Evolutionary conservation across 768 basidiomycete species (phyloP).

Genomic region (Suillus cothurnatus): DNA sequence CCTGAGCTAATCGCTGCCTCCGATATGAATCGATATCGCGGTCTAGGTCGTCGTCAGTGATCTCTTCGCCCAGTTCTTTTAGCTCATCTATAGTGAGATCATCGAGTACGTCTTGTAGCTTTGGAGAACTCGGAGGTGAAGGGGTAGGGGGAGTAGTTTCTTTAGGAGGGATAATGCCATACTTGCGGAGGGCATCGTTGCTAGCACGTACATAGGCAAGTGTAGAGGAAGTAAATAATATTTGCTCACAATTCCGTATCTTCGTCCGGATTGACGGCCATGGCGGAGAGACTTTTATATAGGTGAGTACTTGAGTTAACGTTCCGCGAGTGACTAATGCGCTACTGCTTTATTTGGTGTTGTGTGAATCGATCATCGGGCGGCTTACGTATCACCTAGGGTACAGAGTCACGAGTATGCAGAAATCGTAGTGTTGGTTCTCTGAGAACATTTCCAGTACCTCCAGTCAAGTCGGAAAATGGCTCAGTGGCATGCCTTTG

Average conservation of each 20-base stretch:
- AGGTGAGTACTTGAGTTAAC: neutral
- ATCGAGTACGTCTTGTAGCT: conserved; percentile 66
- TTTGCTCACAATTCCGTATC: conserved; percentile 92
- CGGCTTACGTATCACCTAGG: too few species aligned
- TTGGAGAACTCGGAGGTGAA: conserved; percentile 80
- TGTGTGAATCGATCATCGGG: neutral
- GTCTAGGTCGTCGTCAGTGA: conserved; percentile 73
- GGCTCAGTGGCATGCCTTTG: too few species aligned
- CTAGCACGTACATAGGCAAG: conserved; percentile 40
- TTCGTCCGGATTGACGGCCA: conserved; percentile 83
- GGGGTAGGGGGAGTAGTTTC: conserved; percentile 70
- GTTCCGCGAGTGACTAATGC: neutral
- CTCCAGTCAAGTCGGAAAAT: too few species aligned
- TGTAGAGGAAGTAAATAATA: neutral
- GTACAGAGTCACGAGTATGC: too few species aligned
- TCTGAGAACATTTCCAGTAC: too few species aligned
- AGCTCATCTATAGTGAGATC: conserved; percentile 67
- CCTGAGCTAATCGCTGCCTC: conserved; percentile 63
- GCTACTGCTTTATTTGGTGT: neutral
- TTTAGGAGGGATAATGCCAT: conserved; percentile 86
- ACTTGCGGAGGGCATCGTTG: conserved; percentile 91
- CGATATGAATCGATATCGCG: conserved; percentile 70
- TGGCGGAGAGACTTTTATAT: conserved; percentile 27
- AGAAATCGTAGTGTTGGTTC: too few species aligned
- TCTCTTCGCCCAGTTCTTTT: conserved; percentile 70